Percentiles rank a stretch among this genome's conserved stretches.
Evolutionary conservation across 129 eudicot genomes (phyloP).

Genomic region (Erigeron canadensis): DNA sequence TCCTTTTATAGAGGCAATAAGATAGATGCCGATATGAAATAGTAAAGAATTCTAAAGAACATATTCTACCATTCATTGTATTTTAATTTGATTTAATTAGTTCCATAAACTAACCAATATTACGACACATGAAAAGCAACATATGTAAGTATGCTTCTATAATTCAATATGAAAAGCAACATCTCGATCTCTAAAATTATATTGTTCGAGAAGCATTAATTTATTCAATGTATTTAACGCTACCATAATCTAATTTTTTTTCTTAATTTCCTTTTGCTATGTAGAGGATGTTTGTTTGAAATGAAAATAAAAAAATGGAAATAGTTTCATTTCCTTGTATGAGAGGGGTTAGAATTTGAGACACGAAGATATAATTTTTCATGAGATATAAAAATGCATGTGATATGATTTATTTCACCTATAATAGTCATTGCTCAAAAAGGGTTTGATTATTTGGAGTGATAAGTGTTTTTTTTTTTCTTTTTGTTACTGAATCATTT

Average conservation of each 20-base stretch:
- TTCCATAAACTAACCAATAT: slow-evolving; percentile 17
- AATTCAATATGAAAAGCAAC: slow-evolving; percentile 21
- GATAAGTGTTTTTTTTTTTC: too few relatives aligned
- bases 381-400: too few relatives aligned
- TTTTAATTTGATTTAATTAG: not conserved
- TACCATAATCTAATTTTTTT: not conserved
- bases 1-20: slow-evolving; percentile 13
- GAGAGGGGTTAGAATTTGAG: too few relatives aligned
- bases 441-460: too few relatives aligned
- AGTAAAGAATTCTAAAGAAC: slow-evolving; percentile 18
- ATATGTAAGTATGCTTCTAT: not conserved
- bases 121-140: slow-evolving; percentile 34
- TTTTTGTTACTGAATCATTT: too few relatives aligned
- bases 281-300: too few relatives aligned
- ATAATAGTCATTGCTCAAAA: too few relatives aligned
- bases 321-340: too few relatives aligned
- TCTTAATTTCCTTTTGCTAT: not conserved
- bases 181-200: too few relatives aligned
- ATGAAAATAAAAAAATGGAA: too few relatives aligned
- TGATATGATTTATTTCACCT: too few relatives aligned
- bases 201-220: not conserved
- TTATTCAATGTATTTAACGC: not conserved
- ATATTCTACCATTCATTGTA: slow-evolving; percentile 12
- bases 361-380: too few relatives aligned
- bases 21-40: not conserved